A percentile compares a stretch with the other conserved stretches of the same genome.
Evolutionary conservation across 495 filamentous ascomycete genomes (phyloP).

Genomic region (Lindgomyces ingoldianus): DNA sequence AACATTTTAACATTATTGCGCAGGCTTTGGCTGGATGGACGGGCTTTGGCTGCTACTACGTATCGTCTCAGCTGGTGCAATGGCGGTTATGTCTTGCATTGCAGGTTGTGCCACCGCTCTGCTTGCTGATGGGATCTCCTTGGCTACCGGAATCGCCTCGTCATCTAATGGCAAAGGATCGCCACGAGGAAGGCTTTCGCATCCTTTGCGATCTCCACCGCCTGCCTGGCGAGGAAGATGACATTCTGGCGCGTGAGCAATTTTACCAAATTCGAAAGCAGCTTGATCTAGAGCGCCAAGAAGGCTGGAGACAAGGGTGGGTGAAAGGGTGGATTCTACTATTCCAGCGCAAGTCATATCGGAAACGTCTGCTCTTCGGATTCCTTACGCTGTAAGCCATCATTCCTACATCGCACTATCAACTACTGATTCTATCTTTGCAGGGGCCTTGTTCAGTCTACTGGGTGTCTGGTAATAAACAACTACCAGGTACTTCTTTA

Average conservation of each 20-base stretch:
- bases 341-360: not conserved
- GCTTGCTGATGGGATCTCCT: not conserved
- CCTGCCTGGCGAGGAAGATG: not conserved
- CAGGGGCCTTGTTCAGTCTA: not conserved
- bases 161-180: not conserved
- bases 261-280: not conserved
- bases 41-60: conserved; percentile 7
- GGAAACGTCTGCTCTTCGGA: not conserved
- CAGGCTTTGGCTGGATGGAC: conserved; percentile 7
- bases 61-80: not conserved
- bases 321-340: not conserved
- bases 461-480: conserved; percentile 13
- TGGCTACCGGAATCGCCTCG: conserved; percentile 3
- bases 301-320: not conserved
- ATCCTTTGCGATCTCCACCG: not conserved
- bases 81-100: conserved; percentile 1
- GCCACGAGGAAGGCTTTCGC: not conserved
- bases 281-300: not conserved
- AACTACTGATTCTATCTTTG: not conserved
- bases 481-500: conserved; percentile 37
- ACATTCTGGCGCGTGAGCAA: not conserved
- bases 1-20: not conserved
- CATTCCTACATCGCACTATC: not conserved
- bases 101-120: not conserved
- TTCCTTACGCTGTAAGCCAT: not conserved